Evolutionary conservation across 1,284 basidiomycete genomes (phyloP).

Genomic region (Schizophyllum amplum): DNA sequence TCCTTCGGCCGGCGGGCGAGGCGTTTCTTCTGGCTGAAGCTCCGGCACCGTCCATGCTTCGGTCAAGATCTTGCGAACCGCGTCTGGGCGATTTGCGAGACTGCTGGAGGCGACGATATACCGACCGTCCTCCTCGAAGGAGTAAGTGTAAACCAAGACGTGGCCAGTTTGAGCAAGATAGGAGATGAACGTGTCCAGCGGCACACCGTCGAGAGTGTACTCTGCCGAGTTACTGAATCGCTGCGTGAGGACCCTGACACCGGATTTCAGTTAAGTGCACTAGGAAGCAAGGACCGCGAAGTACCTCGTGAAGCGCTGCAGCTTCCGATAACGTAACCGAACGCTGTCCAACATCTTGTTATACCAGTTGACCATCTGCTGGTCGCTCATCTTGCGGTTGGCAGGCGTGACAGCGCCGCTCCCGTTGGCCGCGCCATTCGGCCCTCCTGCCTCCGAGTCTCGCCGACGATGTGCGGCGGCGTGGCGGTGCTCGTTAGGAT

Average conservation of each 20-base stretch:
- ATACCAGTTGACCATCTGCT: constrained; percentile 86
- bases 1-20: constrained; percentile 26
- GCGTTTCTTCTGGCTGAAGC: constrained; percentile 33
- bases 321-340: constrained; percentile 85
- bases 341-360: constrained; percentile 92
- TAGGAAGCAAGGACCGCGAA: constrained; percentile 11
- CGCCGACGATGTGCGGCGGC: constrained; percentile 12
- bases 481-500: constrained; percentile 20
- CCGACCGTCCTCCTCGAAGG: constrained; percentile 86
- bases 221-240: constrained; percentile 96
- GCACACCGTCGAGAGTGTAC: constrained; percentile 78
- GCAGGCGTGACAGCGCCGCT: constrained; percentile 14
- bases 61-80: constrained; percentile 75
- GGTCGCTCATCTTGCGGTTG: constrained; percentile 58
- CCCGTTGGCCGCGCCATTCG: constrained; percentile 2
- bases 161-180: constrained; percentile 84
- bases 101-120: constrained; percentile 86
- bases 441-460: constrained; percentile 13
- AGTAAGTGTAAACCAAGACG: constrained; percentile 90
- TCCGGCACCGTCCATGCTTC: constrained; percentile 76
- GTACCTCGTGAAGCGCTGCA: constrained; percentile 88
- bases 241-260: constrained; percentile 62
- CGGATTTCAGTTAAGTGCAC: constrained; percentile 4
- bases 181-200: constrained; percentile 76
- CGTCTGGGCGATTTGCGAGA: constrained; percentile 78